Conservation (phyloP, 1,139 yeast genomes). For the Geotrichum carabidarum region DNA sequence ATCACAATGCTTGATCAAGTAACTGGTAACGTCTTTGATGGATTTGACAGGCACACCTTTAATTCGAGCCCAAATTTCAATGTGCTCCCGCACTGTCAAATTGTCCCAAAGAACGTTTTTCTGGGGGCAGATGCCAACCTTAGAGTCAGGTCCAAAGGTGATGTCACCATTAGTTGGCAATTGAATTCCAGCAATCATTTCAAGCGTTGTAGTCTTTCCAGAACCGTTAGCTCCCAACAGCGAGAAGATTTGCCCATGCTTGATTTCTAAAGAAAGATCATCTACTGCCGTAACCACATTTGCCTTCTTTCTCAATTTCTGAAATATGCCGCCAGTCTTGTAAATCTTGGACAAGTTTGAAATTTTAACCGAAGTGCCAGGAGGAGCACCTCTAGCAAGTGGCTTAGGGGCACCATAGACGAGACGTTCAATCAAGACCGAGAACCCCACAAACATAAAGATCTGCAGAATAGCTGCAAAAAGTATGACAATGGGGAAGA, state of each 20-base stretch:
- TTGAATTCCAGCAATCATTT: conserved; percentile 39
- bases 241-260: conserved; percentile 35
- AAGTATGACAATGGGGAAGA: conserved; percentile 32
- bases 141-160: conserved; percentile 27
- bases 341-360: conserved; percentile 28
- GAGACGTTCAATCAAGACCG: conserved; percentile 28
- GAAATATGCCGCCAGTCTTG: conserved; percentile 19
- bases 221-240: conserved; percentile 40
- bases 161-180: conserved; percentile 31
- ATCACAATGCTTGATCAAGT: conserved; percentile 34
- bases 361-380: conserved; percentile 26
- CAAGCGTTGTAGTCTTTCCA: conserved; percentile 40
- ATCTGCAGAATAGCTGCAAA: conserved; percentile 34
- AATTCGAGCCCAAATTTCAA: conserved; percentile 34
- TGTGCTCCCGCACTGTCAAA: conserved; percentile 36
- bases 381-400: conserved; percentile 18
- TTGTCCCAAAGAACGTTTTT: conserved; percentile 38
- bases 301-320: conserved; percentile 15
- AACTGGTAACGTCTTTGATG: conserved; percentile 20
- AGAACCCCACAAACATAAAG: conserved; percentile 28
- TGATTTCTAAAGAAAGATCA: conserved; percentile 29
- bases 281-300: conserved; percentile 33
- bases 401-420: conserved; percentile 28
- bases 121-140: conserved; percentile 40
- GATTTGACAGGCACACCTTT: conserved; percentile 29